Percentiles rank a stretch among this genome's conserved stretches.
Conservation (phyloP, 2,329 filamentous ascomycete genomes). For the Sclerotiophoma versabilis region DNA sequence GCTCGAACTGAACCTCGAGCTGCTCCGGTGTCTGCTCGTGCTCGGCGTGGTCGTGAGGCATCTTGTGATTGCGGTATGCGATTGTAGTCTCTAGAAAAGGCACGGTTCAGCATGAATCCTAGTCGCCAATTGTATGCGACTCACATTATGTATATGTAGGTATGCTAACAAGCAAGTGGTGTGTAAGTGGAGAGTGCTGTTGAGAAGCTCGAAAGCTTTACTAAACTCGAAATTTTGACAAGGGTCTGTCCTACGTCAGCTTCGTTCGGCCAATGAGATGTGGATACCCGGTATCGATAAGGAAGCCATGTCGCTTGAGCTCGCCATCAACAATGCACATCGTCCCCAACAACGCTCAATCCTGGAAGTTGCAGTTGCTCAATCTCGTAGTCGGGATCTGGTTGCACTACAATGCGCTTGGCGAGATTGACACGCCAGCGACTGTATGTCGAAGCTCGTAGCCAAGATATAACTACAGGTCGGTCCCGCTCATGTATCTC, state of each 20-base stretch:
- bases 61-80: conserved; percentile 21
- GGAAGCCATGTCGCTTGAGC: not conserved
- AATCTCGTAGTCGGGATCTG: not conserved
- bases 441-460: not conserved
- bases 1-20: conserved; percentile 64
- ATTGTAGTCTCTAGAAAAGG: conserved; percentile 24
- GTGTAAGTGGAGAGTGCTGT: conserved; percentile 17
- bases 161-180: conserved; percentile 9
- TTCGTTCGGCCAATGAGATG: conserved; percentile 9
- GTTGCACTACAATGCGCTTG: not conserved
- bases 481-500: not conserved
- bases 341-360: conserved; percentile 6
- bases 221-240: conserved; percentile 12
- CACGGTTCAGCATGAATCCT: conserved; percentile 17
- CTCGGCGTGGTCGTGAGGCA: conserved; percentile 29
- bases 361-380: conserved; percentile 3
- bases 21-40: conserved; percentile 31
- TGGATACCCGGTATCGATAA: conserved; percentile 14
- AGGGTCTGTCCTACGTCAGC: conserved; percentile 17
- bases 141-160: conserved; percentile 11
- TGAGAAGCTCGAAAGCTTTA: conserved; percentile 5
- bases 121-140: conserved; percentile 8
- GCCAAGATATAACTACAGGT: not conserved
- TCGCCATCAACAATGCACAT: not conserved
- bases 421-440: not conserved